Base-by-base conservation (phyloP, 1,139 yeast genomes). In the Debaryomyces subglobosus region DNA sequence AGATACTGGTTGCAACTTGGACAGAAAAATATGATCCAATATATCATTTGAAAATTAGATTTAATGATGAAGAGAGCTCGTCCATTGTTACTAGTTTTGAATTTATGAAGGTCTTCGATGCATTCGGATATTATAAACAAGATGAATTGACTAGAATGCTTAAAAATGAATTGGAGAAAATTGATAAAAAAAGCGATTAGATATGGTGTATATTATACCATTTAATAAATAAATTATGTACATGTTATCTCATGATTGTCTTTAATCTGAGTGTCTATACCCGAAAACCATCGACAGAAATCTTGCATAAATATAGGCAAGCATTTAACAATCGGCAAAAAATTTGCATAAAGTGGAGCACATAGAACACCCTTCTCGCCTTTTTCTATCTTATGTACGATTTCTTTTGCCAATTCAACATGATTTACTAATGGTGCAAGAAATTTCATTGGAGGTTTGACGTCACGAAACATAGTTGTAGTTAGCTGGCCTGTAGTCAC, bases 401-500 rank as follows among this genome's bases (percentile, higher is more conserved):
- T 78, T 3, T 62, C 56, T 1, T 43, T 25, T 0, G 89, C 85
- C 38, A 87, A 62, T 13, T 57, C 54, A 0, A 49, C 40, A 32
- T 74, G 76, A 40, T 74, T 66, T 0, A 86, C 74, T 2, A 85
- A 57, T 0, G 96, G 95, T 0, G 94, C 92, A 49, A 86, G 65
- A 54, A 84, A 84, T 46, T 68, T 67, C 44, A 73, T 71, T n/a
- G 85, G 79, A 1, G 87, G 85, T 1, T 64, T 63, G 6, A 86
- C 82, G 54, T 86, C 89, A 5, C 62, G 60, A 59, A 87, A 87
- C 88, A 87, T 80, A 2, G 61, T 61, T 0, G 89, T 79, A 49
- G 81, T 74, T 40, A 87, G 61, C 60, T 87, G 95, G 0, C 95
- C 95, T 0, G 92, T 86, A 1, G 79, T 59, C 1, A 85, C 84